A percentile compares a stretch with the other conserved stretches of the same genome.
Evolutionary conservation across 2,329 filamentous ascomycete genomes (phyloP).

Genomic region (Phialophora chinensis): DNA sequence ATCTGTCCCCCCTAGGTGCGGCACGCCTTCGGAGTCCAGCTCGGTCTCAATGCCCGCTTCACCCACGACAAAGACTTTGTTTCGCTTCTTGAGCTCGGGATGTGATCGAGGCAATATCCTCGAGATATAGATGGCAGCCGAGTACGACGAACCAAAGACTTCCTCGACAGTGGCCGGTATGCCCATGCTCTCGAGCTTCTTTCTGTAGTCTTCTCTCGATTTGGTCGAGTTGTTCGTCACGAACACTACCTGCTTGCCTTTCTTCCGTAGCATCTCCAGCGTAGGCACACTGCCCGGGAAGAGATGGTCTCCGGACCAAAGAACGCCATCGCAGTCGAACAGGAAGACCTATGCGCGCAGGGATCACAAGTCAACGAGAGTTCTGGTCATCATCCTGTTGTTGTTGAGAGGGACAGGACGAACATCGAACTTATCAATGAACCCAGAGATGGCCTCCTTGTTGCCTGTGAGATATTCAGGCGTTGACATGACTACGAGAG

Average conservation of each 20-base stretch:
- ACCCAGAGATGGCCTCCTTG: slow-evolving; percentile 74
- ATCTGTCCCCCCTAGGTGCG: slow-evolving; percentile 87
- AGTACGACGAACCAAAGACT: slow-evolving; percentile 95
- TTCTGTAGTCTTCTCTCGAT: slow-evolving; percentile 87
- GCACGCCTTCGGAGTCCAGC: slow-evolving; percentile 76
- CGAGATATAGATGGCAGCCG: slow-evolving; percentile 91
- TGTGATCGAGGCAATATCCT: slow-evolving; percentile 69
- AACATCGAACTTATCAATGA: slow-evolving; percentile 91
- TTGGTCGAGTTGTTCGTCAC: slow-evolving; percentile 99
- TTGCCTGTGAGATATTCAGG: slow-evolving; percentile 77
- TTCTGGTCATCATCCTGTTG: not conserved
- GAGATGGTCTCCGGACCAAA: slow-evolving; percentile 94
- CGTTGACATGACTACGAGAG: slow-evolving; percentile 37
- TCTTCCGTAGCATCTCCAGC: slow-evolving; percentile 77
- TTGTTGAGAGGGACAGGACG: slow-evolving; percentile 7
- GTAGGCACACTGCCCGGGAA: slow-evolving; percentile 87
- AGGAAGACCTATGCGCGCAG: slow-evolving; percentile 72
- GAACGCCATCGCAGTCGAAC: slow-evolving; percentile 95
- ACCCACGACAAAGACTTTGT: slow-evolving; percentile 93
- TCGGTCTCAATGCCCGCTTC: slow-evolving; percentile 92
- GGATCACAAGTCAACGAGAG: slow-evolving; percentile 20
- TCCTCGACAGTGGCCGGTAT: slow-evolving; percentile 77
- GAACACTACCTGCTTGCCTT: slow-evolving; percentile 90
- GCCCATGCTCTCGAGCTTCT: slow-evolving; percentile 81
- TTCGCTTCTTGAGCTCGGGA: slow-evolving; percentile 63